These are phyloP conservation scores for Penstemon newberryi DNA, from an alignment of 257 asterid species.

Conservation along the genomic window DNA sequence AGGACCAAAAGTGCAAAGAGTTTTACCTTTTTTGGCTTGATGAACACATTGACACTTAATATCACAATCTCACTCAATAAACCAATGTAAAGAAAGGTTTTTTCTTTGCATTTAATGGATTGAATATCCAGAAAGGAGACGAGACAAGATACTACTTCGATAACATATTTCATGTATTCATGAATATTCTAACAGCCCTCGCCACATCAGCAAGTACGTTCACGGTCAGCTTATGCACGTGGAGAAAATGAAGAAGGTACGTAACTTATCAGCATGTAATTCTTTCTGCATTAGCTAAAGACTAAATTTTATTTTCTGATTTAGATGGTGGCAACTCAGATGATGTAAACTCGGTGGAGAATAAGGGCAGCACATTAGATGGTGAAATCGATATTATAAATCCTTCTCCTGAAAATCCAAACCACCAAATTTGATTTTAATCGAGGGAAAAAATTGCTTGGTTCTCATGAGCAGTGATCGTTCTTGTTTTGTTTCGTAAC, in stretches of 20 bases:
- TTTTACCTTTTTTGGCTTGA: too few species aligned
- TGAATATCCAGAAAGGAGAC: background rate
- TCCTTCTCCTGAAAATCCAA: slow-evolving; percentile 14
- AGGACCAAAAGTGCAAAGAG: too few species aligned
- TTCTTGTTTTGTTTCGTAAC: too few species aligned
- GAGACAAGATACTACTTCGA: background rate
- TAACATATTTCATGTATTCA: background rate
- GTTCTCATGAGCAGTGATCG: background rate
- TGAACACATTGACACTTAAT: too few species aligned
- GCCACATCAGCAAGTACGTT: slow-evolving; percentile 65
- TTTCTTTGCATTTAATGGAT: background rate
- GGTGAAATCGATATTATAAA: slow-evolving; percentile 14
- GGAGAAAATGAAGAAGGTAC: slow-evolving; percentile 53
- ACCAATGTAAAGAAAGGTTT: background rate
- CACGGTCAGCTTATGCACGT: slow-evolving; percentile 58
- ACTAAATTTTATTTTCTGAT: background rate
- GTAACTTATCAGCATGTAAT: background rate
- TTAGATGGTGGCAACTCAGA: slow-evolving; percentile 31
- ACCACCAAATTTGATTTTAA: slow-evolving; percentile 18
- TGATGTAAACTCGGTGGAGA: slow-evolving; percentile 14
- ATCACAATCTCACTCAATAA: background rate
- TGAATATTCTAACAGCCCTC: slow-evolving; percentile 50
- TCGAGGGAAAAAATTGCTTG: background rate
- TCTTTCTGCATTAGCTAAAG: background rate
- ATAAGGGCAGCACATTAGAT: slow-evolving; percentile 21